phyloP scores from a whole-genome alignment of 805 yeast species.

The Clavispora phyllophila region DNA sequence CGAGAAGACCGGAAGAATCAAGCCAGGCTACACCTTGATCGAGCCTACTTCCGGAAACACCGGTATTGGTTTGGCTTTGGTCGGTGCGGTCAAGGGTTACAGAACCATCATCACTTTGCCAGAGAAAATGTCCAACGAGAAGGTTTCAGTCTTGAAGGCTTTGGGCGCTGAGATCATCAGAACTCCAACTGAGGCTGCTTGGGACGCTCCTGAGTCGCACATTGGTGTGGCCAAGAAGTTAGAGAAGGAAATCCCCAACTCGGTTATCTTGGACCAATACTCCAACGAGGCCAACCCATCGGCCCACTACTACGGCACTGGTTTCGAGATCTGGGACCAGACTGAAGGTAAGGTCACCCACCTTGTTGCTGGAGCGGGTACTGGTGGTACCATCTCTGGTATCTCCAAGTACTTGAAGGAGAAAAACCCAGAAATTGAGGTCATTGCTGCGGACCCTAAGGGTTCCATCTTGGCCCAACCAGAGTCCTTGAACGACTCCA shows the following conservation, averaged over 20 bases:
- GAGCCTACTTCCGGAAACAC: slow-evolving; percentile 92
- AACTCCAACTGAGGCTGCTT: slow-evolving; percentile 89
- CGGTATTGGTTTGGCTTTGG: slow-evolving; percentile 83
- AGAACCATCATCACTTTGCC: slow-evolving; percentile 84
- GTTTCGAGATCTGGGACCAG: slow-evolving; percentile 80
- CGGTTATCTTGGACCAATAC: slow-evolving; percentile 81
- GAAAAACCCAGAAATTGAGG: slow-evolving; percentile 53
- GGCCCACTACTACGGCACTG: slow-evolving; percentile 83
- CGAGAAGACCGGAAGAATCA: slow-evolving; percentile 68
- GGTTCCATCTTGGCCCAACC: slow-evolving; percentile 85
- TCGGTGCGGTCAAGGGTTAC: slow-evolving; percentile 84
- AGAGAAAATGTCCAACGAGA: slow-evolving; percentile 89
- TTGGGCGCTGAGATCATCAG: slow-evolving; percentile 87
- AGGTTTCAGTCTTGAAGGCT: slow-evolving; percentile 82
- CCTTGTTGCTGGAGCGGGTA: slow-evolving; percentile 88
- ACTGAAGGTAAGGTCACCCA: slow-evolving; percentile 66
- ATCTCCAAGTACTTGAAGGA: slow-evolving; percentile 74
- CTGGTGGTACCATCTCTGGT: slow-evolving; percentile 97
- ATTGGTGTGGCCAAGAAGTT: slow-evolving; percentile 81
- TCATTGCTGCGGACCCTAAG: slow-evolving; percentile 80
- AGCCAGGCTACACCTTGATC: slow-evolving; percentile 80
- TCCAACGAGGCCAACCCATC: slow-evolving; percentile 72
- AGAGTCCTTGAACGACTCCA: slow-evolving; percentile 57
- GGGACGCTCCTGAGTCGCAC: slow-evolving; percentile 89
- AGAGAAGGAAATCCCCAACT: slow-evolving; percentile 78